Percentiles rank a stretch among this genome's conserved stretches.
These are phyloP conservation scores for Xylaria sp. DNA, from an alignment of 2,329 filamentous ascomycete genomes.

Conservation along the genomic window DNA sequence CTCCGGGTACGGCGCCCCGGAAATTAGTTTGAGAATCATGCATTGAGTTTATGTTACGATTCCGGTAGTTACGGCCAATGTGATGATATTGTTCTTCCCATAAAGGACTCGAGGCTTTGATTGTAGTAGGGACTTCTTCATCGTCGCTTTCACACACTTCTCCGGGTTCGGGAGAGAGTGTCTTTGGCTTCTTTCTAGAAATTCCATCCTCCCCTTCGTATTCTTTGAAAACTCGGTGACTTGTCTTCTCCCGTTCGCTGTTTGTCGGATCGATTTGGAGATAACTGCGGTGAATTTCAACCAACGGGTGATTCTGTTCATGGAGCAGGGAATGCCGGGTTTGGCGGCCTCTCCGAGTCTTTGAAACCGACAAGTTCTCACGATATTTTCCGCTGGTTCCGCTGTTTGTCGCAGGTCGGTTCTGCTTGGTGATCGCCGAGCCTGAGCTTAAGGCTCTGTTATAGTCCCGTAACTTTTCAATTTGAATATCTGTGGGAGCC, in stretches of 20 bases:
- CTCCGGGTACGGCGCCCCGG: not conserved
- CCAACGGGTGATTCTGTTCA: constrained; percentile 1
- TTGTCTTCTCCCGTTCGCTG: constrained; percentile 30
- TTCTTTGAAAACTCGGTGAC: constrained; percentile 5
- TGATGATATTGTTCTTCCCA: constrained; percentile 10
- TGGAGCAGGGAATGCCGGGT: constrained; percentile 7
- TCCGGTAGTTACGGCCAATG: not conserved
- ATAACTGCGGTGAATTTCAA: not conserved
- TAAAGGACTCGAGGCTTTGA: constrained; percentile 9
- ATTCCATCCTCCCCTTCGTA: not conserved
- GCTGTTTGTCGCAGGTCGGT: constrained; percentile 20
- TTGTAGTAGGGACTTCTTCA: constrained; percentile 8
- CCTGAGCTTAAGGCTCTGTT: constrained; percentile 25
- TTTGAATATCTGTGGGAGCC: constrained; percentile 30
- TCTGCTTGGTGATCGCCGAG: constrained; percentile 26
- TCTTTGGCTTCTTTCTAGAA: constrained; percentile 28
- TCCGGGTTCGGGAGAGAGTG: constrained; percentile 37
- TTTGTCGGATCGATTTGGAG: constrained; percentile 25
- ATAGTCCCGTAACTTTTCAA: constrained; percentile 33
- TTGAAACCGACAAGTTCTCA: constrained; percentile 20
- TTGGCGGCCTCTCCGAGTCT: constrained; percentile 5
- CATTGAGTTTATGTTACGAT: not conserved
- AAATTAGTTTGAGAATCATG: not conserved
- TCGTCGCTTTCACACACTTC: constrained; percentile 32
- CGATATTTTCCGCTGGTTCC: constrained; percentile 9